These are phyloP conservation scores for Exophiala xenobiotica DNA, from an alignment of 2,329 filamentous ascomycete genomes.

Conservation along the genomic window DNA sequence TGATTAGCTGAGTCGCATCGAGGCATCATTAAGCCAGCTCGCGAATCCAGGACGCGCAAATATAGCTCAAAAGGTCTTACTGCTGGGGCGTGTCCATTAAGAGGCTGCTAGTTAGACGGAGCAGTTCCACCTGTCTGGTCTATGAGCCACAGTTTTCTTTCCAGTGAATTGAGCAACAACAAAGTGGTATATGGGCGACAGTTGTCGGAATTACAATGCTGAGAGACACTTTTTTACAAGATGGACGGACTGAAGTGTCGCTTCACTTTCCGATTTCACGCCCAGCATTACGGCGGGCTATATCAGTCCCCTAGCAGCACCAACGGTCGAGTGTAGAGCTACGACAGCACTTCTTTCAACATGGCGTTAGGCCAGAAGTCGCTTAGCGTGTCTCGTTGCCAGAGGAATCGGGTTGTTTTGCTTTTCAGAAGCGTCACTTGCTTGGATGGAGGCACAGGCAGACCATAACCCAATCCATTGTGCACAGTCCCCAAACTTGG, in stretches of 20 bases:
- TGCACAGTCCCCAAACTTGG: constrained; percentile 6
- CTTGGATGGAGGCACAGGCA: background rate
- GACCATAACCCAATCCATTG: background rate
- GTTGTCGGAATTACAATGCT: no score
- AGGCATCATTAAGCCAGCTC: constrained; percentile 18
- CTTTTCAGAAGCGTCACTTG: background rate
- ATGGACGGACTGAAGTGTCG: no score
- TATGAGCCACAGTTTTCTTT: no score
- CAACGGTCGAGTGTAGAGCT: no score
- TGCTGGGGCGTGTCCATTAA: constrained; percentile 9
- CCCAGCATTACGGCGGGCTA: no score
- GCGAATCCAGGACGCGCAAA: constrained; percentile 8
- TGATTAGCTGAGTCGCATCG: constrained; percentile 9
- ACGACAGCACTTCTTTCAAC: no score
- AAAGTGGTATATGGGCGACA: no score
- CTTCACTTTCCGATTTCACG: no score
- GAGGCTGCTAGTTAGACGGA: background rate
- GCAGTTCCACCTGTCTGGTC: background rate
- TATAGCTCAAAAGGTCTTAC: constrained; percentile 6
- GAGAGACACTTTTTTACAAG: no score
- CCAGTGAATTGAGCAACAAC: no score
- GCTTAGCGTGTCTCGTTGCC: background rate
- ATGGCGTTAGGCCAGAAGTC: background rate
- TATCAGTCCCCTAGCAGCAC: no score
- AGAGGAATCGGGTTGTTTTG: background rate